Conservation (phyloP, 768 basidiomycete species). For the Mycena rebaudengoi region DNA sequence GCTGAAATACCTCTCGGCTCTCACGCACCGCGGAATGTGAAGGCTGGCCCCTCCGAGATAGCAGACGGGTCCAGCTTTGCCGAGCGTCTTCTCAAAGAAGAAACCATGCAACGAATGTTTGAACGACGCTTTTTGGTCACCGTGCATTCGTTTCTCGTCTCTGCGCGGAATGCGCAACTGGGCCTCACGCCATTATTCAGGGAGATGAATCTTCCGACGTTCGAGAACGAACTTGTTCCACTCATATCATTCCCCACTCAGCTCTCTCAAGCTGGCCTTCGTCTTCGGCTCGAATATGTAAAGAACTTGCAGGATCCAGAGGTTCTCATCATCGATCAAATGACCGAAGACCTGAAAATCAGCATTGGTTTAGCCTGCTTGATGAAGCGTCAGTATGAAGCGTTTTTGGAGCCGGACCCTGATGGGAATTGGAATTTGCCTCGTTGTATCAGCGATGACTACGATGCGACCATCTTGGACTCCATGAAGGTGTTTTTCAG, state of each 20-base stretch:
- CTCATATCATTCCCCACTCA: constrained; percentile 97
- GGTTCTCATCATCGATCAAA: constrained; percentile 90
- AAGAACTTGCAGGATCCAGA: constrained; percentile 89
- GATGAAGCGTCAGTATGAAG: constrained; percentile 94
- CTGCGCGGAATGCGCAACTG: constrained; percentile 88
- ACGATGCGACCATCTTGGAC: constrained; percentile 89
- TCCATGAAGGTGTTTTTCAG: constrained; percentile 91
- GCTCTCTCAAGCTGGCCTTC: constrained; percentile 90
- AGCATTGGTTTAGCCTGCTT: constrained; percentile 92
- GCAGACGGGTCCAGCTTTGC: constrained; percentile 87
- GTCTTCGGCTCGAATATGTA: constrained; percentile 89
- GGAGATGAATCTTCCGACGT: constrained; percentile 91
- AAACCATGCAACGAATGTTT: constrained; percentile 94
- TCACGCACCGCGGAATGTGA: constrained; percentile 37
- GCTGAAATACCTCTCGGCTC: constrained; percentile 60
- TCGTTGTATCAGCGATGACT: constrained; percentile 88
- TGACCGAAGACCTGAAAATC: constrained; percentile 91
- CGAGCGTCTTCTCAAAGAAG: constrained; percentile 94
- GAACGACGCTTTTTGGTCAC: constrained; percentile 89
- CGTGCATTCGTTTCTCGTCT: constrained; percentile 85
- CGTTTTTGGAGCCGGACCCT: constrained; percentile 87
- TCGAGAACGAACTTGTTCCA: constrained; percentile 87
- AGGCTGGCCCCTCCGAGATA: constrained; percentile 51
- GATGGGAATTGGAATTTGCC: constrained; percentile 90
- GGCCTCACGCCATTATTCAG: constrained; percentile 78